Base-by-base conservation (phyloP, 2,329 filamentous ascomycete species). In the Colletotrichum higginsianum region DNA sequence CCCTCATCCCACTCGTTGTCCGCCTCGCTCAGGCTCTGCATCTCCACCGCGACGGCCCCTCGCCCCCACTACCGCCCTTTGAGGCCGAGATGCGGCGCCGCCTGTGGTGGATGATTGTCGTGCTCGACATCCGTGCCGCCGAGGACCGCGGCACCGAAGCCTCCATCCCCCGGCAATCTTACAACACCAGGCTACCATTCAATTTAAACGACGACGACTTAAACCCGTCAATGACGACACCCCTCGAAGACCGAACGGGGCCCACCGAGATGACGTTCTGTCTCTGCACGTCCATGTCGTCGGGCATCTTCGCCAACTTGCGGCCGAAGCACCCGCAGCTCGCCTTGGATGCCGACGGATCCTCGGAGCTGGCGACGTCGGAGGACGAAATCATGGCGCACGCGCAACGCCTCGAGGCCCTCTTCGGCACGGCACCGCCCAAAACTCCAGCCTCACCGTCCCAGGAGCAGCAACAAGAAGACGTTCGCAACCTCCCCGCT, bases 81-180 rank as follows among this genome's bases (percentile, higher is more conserved):
- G 86, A 91, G 67, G 84, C 85, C 3, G 88, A 91, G 78, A 86
- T 91, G 80, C 85, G 90, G 23, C 85, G 90, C 11, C 84, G 90
- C 3, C 77, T 92, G 0, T 92, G 90, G 87, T 89, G 88, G 81
- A 88, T 91, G 74, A 85, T 92, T n/a, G 78, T 90, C 40, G 84
- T 90, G n/a, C 82, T 91, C 2, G 90, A 92, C 73, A 82, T 86
- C 38, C 85, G 86, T 9, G 84, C 85, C 1, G 84, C 87, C 8
- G 87, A 90, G 75, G 84, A 89, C 61, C 84, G 87, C 4, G 89
- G 89, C 13, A 83, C 84, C 1, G 84, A 80, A 18, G 79, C 84
- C 13, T 80, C 84, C n/a, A 80, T 88, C 8, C 78, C 82, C 11
- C 76, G 77, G 6, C 78, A 81, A n/a, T 79, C 78, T 15, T 87